A percentile compares a stretch with the other conserved stretches of the same genome.
Conservation (phyloP, 2,329 filamentous ascomycete genomes). For the Colletotrichum sansevieriae region DNA sequence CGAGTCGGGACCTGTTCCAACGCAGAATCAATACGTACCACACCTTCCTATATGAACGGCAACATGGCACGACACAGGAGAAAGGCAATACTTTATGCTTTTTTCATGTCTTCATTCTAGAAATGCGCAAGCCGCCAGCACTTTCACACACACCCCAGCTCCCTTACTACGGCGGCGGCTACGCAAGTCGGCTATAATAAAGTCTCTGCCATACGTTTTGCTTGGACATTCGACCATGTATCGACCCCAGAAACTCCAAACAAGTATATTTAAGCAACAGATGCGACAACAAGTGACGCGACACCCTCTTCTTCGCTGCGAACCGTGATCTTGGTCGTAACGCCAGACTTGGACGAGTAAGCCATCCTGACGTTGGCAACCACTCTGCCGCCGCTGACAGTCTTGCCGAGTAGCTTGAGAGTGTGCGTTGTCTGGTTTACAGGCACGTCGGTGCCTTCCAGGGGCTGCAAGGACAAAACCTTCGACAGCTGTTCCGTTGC, state of each 20-base stretch:
- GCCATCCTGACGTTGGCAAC: slow-evolving; percentile 93
- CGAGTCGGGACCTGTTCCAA: not conserved
- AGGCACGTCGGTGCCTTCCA: slow-evolving; percentile 94
- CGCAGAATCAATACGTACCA: not conserved
- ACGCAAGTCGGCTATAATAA: slow-evolving; percentile 31
- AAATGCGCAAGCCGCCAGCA: slow-evolving; percentile 36
- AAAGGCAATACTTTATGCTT: slow-evolving; percentile 14
- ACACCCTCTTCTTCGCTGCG: slow-evolving; percentile 94
- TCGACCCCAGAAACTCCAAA: slow-evolving; percentile 41
- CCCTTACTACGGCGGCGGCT: slow-evolving; percentile 25
- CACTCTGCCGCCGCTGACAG: slow-evolving; percentile 88
- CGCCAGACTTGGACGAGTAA: slow-evolving; percentile 89
- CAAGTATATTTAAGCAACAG: slow-evolving; percentile 74
- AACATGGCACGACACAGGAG: not conserved
- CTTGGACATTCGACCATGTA: slow-evolving; percentile 39
- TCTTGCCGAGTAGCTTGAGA: slow-evolving; percentile 96
- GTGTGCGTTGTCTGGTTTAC: slow-evolving; percentile 92
- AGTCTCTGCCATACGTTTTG: slow-evolving; percentile 33
- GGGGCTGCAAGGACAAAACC: slow-evolving; percentile 88
- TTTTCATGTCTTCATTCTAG: slow-evolving; percentile 42
- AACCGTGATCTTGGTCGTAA: slow-evolving; percentile 95
- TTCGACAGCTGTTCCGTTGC: slow-evolving; percentile 92
- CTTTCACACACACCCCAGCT: slow-evolving; percentile 23
- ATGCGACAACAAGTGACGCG: slow-evolving; percentile 84
- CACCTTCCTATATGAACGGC: not conserved